Evolutionary conservation across 345 rosid species (phyloP).

Genomic region (Limnanthes douglasii): DNA sequence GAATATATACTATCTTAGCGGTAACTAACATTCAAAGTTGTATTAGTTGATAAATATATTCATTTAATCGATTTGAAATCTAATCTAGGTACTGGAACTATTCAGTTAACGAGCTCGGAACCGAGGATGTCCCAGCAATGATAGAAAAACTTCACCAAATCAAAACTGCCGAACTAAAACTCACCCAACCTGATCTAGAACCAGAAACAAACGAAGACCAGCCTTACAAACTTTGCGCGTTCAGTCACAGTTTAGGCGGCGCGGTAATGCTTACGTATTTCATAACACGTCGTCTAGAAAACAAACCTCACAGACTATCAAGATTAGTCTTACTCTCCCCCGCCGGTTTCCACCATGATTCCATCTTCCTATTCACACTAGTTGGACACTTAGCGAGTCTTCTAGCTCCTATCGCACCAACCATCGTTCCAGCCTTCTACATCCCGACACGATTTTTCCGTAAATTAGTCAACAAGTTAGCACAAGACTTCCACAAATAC

Average conservation of each 20-base stretch:
- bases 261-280: slow-evolving; percentile 81
- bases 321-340: slow-evolving; percentile 74
- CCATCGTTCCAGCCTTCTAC: slow-evolving; percentile 66
- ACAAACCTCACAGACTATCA: slow-evolving; percentile 78
- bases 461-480: slow-evolving; percentile 84
- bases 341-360: slow-evolving; percentile 90
- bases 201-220: slow-evolving; percentile 44
- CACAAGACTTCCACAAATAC: slow-evolving; percentile 84
- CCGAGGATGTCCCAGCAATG: slow-evolving; percentile 85
- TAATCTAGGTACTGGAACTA: slow-evolving; percentile 75
- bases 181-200: slow-evolving; percentile 31
- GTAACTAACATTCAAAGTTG: too few species aligned
- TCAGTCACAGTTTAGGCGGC: slow-evolving; percentile 94
- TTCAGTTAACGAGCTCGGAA: slow-evolving; percentile 90
- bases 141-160: slow-evolving; percentile 81
- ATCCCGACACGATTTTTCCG: slow-evolving; percentile 95
- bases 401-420: slow-evolving; percentile 49
- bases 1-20: too few species aligned
- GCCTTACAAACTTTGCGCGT: slow-evolving; percentile 84
- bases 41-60: too few species aligned
- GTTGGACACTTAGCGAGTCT: slow-evolving; percentile 38
- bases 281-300: slow-evolving; percentile 42
- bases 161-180: slow-evolving; percentile 66
- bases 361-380: slow-evolving; percentile 38
- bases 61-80: background rate